Percentiles rank a stretch among this genome's conserved stretches.
These are phyloP conservation scores for Backusella psychrophila DNA, from an alignment of 192 early-diverging fungal genomes.

Conservation along the genomic window DNA sequence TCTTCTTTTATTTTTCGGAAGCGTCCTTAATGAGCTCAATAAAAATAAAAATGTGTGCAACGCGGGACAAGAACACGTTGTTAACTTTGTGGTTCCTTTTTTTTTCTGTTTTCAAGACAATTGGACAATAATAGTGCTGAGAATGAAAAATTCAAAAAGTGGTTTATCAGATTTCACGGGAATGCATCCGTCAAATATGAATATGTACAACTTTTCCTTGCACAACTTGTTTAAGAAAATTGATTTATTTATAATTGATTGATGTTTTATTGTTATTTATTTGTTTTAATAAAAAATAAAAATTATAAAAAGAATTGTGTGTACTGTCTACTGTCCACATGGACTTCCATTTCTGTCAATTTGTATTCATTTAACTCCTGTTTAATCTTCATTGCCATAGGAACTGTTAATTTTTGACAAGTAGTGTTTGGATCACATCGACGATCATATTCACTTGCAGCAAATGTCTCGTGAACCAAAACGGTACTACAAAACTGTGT, in stretches of 20 bases:
- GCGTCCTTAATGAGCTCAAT: background rate
- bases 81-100: background rate
- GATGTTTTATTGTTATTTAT: background rate
- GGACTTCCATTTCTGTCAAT: slow-evolving; percentile 86
- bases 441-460: slow-evolving; percentile 83
- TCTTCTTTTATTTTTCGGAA: background rate
- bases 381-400: slow-evolving; percentile 84
- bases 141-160: background rate
- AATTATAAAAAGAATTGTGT: slow-evolving; percentile 65
- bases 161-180: background rate
- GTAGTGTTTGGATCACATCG: slow-evolving; percentile 79
- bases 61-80: background rate
- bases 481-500: slow-evolving; percentile 53
- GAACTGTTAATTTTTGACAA: slow-evolving; percentile 78
- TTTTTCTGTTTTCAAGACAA: background rate
- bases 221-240: background rate
- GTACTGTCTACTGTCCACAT: slow-evolving; percentile 68
- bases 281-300: background rate
- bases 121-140: background rate
- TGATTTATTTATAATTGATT: slow-evolving; percentile 4
- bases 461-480: slow-evolving; percentile 65
- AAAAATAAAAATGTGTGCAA: background rate
- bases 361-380: slow-evolving; percentile 96
- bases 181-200: background rate
- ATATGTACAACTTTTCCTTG: background rate